These are phyloP conservation scores for Chaetothyriales sp. DNA, from an alignment of 2,329 filamentous ascomycete genomes.

Conservation along the genomic window DNA sequence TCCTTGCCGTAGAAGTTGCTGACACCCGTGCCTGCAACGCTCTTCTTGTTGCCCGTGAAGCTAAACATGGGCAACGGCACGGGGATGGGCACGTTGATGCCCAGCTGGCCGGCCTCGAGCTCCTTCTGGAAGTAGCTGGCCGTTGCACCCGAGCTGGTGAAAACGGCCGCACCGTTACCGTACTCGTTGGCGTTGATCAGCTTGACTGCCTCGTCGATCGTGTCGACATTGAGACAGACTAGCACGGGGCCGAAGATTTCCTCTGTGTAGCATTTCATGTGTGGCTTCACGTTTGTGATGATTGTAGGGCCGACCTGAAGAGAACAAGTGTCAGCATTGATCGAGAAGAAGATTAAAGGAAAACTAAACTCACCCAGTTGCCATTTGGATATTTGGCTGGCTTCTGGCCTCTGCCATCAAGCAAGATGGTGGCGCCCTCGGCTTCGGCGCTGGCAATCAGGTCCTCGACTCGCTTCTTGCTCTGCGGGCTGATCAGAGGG, in stretches of 20 bases:
- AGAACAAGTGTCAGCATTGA: background rate
- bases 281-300: slow-evolving; percentile 48
- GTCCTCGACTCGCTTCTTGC: slow-evolving; percentile 48
- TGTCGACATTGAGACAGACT: slow-evolving; percentile 44
- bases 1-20: slow-evolving; percentile 93
- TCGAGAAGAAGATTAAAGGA: no score
- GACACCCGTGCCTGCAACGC: slow-evolving; percentile 75
- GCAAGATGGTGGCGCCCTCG: slow-evolving; percentile 48
- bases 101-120: slow-evolving; percentile 51
- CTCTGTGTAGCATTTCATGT: slow-evolving; percentile 52
- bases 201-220: slow-evolving; percentile 46
- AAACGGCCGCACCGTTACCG: slow-evolving; percentile 47
- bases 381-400: slow-evolving; percentile 50
- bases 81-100: slow-evolving; percentile 52
- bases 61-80: slow-evolving; percentile 48
- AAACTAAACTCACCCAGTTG: slow-evolving; percentile 45
- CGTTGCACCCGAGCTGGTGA: slow-evolving; percentile 46
- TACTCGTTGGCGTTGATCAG: slow-evolving; percentile 53
- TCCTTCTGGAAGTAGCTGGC: slow-evolving; percentile 49
- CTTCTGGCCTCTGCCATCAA: slow-evolving; percentile 47
- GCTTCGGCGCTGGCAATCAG: slow-evolving; percentile 46
- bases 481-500: slow-evolving; percentile 47
- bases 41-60: slow-evolving; percentile 67
- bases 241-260: slow-evolving; percentile 55
- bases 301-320: slow-evolving; percentile 46